Percentiles rank a stretch among this genome's conserved stretches.
phyloP scores from a whole-genome alignment of 176 grass and related monocot genomes.

The Hordeum marinum region DNA sequence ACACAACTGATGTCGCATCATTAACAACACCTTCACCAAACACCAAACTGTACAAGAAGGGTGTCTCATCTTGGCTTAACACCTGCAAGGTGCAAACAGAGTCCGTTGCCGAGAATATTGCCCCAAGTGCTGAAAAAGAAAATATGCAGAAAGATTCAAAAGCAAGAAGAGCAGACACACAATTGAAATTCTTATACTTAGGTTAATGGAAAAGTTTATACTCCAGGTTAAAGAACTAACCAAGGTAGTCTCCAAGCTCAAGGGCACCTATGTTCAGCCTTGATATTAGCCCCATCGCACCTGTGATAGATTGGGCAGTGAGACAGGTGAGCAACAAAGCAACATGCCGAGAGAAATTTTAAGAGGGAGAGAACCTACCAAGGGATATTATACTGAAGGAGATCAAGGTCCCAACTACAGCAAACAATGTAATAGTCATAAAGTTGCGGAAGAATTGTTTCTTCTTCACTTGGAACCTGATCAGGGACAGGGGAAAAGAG shows the following conservation, averaged over 20 bases:
- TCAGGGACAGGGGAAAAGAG: not conserved
- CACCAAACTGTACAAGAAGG: slow-evolving; percentile 89
- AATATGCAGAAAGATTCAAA: not conserved
- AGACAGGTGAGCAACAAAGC: too few relatives aligned
- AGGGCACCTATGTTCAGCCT: slow-evolving; percentile 68
- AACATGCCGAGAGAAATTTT: not conserved
- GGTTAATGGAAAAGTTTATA: not conserved
- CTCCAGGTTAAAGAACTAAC: slow-evolving; percentile 29
- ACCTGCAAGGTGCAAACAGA: slow-evolving; percentile 99
- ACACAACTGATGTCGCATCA: slow-evolving; percentile 91
- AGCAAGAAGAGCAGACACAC: not conserved
- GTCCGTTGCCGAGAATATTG: slow-evolving; percentile 94
- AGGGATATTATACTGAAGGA: slow-evolving; percentile 75
- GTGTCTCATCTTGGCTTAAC: slow-evolving; percentile 89
- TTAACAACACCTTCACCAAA: slow-evolving; percentile 99
- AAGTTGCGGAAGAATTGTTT: slow-evolving; percentile 85
- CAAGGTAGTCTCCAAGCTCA: slow-evolving; percentile 84
- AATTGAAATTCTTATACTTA: not conserved
- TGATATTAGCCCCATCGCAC: slow-evolving; percentile 60
- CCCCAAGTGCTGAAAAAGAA: slow-evolving; percentile 72
- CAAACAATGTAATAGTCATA: slow-evolving; percentile 78
- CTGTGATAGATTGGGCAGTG: slow-evolving; percentile 43
- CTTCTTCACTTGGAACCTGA: slow-evolving; percentile 93
- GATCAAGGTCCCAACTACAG: slow-evolving; percentile 71
- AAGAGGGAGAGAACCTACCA: slow-evolving; percentile 38